Conservation (phyloP, 352 stramenopile genomes). For the Pythium sukuiense region DNA sequence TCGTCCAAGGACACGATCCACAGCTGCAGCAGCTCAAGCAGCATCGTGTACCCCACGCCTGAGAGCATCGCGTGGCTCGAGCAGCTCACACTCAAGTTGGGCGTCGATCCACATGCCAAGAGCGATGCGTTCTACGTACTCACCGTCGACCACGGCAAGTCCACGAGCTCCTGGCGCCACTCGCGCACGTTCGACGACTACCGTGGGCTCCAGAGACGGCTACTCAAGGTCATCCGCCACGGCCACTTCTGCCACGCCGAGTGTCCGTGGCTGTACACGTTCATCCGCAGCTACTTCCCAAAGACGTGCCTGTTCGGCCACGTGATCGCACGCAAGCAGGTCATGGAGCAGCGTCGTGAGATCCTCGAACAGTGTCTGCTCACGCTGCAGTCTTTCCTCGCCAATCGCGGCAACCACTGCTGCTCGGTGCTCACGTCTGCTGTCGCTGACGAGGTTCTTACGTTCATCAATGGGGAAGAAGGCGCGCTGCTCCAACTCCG, state of each 20-base stretch:
- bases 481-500: constrained; percentile 5
- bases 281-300: constrained; percentile 26
- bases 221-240: constrained; percentile 12
- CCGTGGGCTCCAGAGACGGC: constrained; percentile 18
- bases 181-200: constrained; percentile 17
- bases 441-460: constrained; percentile 22
- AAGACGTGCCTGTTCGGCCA: constrained; percentile 11
- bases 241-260: constrained; percentile 27
- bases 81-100: constrained; percentile 42
- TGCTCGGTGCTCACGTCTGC: constrained; percentile 21
- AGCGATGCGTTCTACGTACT: constrained; percentile 55
- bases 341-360: constrained; percentile 19
- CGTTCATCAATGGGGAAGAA: constrained; percentile 27
- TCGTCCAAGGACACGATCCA: constrained; percentile 3
- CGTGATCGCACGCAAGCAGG: constrained; percentile 11
- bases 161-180: constrained; percentile 2
- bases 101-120: constrained; percentile 26
- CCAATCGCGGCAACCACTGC: constrained; percentile 26
- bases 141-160: constrained; percentile 31
- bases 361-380: constrained; percentile 17
- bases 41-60: constrained; percentile 19
- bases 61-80: constrained; percentile 20
- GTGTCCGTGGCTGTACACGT: constrained; percentile 24
- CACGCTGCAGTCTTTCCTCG: constrained; percentile 26
- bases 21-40: constrained; percentile 9